phyloP scores from a whole-genome alignment of 2,329 filamentous ascomycete genomes.

The Fusarium pilosicola region DNA sequence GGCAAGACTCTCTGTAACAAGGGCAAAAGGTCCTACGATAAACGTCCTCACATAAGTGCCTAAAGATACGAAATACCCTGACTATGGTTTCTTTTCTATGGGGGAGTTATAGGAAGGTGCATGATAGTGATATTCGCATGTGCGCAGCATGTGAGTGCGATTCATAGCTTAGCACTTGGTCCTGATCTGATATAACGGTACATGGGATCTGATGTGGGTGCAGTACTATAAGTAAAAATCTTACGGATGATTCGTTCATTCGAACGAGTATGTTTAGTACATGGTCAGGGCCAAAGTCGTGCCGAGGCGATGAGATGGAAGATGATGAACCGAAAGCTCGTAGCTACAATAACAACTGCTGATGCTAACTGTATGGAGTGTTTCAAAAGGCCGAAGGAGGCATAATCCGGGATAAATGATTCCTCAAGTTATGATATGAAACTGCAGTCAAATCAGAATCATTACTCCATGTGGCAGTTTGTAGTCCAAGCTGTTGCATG shows the following conservation, averaged over 20 bases:
- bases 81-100: neutral
- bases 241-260: no score
- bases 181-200: neutral
- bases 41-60: neutral
- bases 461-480: neutral
- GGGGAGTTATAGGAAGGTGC: neutral
- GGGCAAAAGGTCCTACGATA: slow-evolving; percentile 20
- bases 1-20: slow-evolving; percentile 7
- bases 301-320: neutral
- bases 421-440: neutral
- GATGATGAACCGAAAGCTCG: neutral
- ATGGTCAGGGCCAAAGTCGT: neutral
- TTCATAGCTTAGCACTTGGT: neutral
- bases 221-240: neutral
- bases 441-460: neutral
- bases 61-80: neutral
- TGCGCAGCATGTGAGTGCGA: neutral
- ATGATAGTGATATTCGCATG: neutral
- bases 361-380: no score
- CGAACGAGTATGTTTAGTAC: neutral
- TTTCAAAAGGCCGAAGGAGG: no score
- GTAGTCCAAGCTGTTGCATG: neutral
- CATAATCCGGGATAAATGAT: no score
- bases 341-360: neutral
- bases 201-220: no score